phyloP scores from a whole-genome alignment of 192 early-diverging fungal species.

The Allomyces javanicus region DNA sequence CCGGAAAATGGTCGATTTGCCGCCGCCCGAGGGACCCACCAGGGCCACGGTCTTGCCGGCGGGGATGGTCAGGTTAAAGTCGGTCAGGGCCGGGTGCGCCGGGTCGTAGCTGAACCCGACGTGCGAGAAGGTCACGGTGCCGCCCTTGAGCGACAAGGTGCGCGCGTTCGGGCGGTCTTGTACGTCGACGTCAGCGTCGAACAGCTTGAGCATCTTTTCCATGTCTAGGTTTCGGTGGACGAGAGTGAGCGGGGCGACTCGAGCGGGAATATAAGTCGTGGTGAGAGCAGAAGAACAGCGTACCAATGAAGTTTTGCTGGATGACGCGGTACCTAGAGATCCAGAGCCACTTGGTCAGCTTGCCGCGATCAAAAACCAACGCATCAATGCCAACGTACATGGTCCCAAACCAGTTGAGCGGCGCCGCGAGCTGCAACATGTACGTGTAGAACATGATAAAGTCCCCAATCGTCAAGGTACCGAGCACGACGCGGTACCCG shows the following conservation, averaged over 20 bases:
- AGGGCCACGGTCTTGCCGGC: conserved; percentile 55
- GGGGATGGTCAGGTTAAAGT: conserved; percentile 47
- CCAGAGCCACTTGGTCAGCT: too few relatives aligned
- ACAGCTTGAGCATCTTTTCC: conserved; percentile 87
- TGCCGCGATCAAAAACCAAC: too few relatives aligned
- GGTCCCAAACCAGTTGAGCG: conserved; percentile 78
- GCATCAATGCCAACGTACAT: conserved; percentile 16
- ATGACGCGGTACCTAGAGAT: conserved; percentile 51
- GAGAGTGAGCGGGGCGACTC: not conserved
- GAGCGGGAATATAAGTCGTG: too few relatives aligned
- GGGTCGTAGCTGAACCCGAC: conserved; percentile 52
- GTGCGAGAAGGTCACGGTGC: conserved; percentile 42
- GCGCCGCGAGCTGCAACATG: conserved; percentile 73
- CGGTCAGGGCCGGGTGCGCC: conserved; percentile 46
- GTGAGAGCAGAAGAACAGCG: conserved; percentile 5
- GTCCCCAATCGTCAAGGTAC: conserved; percentile 50
- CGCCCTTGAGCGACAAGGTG: conserved; percentile 29
- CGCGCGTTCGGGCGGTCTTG: conserved; percentile 42
- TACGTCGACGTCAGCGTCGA: conserved; percentile 45
- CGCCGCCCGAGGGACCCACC: conserved; percentile 56
- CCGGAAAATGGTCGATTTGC: conserved; percentile 53
- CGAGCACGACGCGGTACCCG: conserved; percentile 58
- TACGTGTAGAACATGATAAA: conserved; percentile 80
- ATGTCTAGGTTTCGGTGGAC: conserved; percentile 36
- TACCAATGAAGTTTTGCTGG: conserved; percentile 61